Base-by-base conservation (phyloP, 106 monocot genomes). In the Acanthochlamys bracteata region DNA sequence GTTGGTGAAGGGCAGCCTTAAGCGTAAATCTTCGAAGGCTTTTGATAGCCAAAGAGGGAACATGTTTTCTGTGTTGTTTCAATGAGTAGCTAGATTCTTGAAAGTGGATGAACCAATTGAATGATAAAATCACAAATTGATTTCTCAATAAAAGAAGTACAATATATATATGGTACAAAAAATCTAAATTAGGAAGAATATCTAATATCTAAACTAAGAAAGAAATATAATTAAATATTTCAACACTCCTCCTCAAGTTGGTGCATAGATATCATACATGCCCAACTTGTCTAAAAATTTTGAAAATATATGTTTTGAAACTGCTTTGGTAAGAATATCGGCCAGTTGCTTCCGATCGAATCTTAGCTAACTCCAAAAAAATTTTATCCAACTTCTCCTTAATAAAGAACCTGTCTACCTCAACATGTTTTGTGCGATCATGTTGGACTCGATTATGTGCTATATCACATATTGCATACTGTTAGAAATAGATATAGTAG, bases 201-300 rank as follows among this genome's bases (percentile, higher is more conserved):
- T 33, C 33, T 33, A 33, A 33, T 33, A n/a, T n/a, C n/a, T 33
- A 33, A 6, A 33, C 6, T n/a, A n/a, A 33, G 33, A 3, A 33
- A 33, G 4, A 33, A 33, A 33, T 33, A 33, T 33, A 33, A 33
- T 6, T 1, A 33, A 6, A 33, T 33, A 49, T 49, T 49, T 49
- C 49, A 49, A 49, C 49, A 49, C 49, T 49, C 49, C 17, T 17
- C 49, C 49, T 49, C 49, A 49, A 49, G 49, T 49, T 49, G 17
- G 49, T 27, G 59, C 70, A 70, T 60, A 52, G 15, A 69, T 69
- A 27, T 69, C 60, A 49, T 25, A 60, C 60, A 60, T 69, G 60
- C 71, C 62, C 62, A 71, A 64, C 52, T 71, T 71, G 41, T 24
- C 42, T 21, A 71, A 42, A 41, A 63, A 16, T 11, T 52, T 41